A percentile compares a stretch with the other conserved stretches of the same genome.
Evolutionary conservation across 2,329 filamentous ascomycete species (phyloP).

Genomic region (Colletotrichum filicis): DNA sequence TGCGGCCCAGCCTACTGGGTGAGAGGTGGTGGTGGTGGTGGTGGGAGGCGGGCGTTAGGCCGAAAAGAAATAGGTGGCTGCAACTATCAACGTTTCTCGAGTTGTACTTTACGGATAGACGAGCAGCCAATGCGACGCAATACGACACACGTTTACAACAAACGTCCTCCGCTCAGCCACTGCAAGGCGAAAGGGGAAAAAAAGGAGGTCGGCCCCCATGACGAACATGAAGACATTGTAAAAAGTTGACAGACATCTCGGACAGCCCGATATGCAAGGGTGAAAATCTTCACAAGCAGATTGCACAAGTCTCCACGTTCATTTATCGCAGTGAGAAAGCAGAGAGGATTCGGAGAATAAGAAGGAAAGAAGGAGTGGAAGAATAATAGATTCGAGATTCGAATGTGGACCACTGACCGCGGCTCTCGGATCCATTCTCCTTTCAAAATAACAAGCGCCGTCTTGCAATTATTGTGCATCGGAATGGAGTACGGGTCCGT

Average conservation of each 20-base stretch:
- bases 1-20: background rate
- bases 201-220: background rate
- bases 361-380: background rate
- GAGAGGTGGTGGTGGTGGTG: background rate
- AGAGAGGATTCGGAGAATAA: background rate
- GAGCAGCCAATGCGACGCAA: background rate
- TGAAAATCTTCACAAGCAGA: background rate
- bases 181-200: background rate
- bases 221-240: background rate
- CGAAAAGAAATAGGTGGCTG: constrained; percentile 16
- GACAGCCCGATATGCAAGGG: background rate
- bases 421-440: background rate
- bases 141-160: background rate
- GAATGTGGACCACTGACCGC: background rate
- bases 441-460: background rate
- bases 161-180: background rate
- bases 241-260: background rate
- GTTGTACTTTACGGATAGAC: too few species aligned
- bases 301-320: background rate
- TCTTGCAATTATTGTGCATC: background rate
- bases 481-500: constrained; percentile 2
- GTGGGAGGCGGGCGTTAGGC: constrained; percentile 13
- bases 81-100: background rate
- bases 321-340: background rate
- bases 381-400: background rate